Evolutionary conservation across 2,329 filamentous ascomycete genomes (phyloP).

Genomic region (Claviceps sp.): DNA sequence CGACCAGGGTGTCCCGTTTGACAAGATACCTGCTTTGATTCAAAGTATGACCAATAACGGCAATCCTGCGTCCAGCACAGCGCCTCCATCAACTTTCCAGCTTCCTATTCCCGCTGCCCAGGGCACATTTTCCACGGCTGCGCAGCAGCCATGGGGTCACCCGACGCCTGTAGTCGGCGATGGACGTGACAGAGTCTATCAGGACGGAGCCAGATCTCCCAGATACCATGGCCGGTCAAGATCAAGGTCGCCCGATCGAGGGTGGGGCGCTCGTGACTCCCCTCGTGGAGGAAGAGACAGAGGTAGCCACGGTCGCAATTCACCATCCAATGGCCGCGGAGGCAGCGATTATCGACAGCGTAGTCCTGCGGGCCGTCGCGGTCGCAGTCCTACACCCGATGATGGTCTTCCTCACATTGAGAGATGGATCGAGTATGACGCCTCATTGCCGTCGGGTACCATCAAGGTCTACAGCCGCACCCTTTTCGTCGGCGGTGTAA

Average conservation of each 20-base stretch:
- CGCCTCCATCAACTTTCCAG: slow-evolving; percentile 21
- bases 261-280: slow-evolving; percentile 53
- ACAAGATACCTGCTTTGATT: slow-evolving; percentile 55
- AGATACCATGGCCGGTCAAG: slow-evolving; percentile 51
- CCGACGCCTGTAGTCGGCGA: slow-evolving; percentile 23
- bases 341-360: slow-evolving; percentile 73
- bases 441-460: slow-evolving; percentile 54
- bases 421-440: slow-evolving; percentile 75
- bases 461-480: slow-evolving; percentile 95
- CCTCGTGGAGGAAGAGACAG: slow-evolving; percentile 51
- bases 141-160: slow-evolving; percentile 20
- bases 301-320: slow-evolving; percentile 62
- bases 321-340: slow-evolving; percentile 30
- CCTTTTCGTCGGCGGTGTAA: slow-evolving; percentile 91
- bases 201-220: slow-evolving; percentile 49
- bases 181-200: slow-evolving; percentile 43
- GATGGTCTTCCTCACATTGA: slow-evolving; percentile 20
- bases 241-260: slow-evolving; percentile 66
- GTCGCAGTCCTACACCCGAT: slow-evolving; percentile 46
- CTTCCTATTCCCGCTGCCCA: slow-evolving; percentile 29
- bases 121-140: slow-evolving; percentile 25
- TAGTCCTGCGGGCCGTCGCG: slow-evolving; percentile 60
- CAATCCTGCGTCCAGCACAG: slow-evolving; percentile 19
- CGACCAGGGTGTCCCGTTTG: slow-evolving; percentile 62
- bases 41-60: slow-evolving; percentile 35